phyloP scores from a whole-genome alignment of 495 filamentous ascomycete genomes.

The Beverwykella pulmonaria region DNA sequence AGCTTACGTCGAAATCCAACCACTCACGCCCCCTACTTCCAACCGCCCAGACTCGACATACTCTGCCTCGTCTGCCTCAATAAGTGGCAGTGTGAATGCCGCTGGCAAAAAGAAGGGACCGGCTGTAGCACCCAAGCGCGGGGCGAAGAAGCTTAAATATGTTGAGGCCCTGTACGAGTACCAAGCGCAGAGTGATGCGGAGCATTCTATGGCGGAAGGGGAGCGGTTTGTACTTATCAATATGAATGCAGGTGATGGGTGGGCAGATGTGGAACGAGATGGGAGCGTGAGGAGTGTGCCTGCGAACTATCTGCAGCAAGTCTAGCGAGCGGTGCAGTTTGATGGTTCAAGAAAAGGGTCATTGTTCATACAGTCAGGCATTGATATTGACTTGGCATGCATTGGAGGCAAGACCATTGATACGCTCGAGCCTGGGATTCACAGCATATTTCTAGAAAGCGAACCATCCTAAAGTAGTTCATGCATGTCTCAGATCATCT shows the following conservation, averaged over 20 bases:
- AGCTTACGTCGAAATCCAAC: conserved; percentile 68
- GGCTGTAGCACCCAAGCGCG: conserved; percentile 85
- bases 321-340: conserved; percentile 42
- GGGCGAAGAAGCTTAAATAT: conserved; percentile 93
- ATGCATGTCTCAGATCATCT: not conserved
- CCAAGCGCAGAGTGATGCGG: conserved; percentile 77
- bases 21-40: conserved; percentile 44
- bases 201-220: conserved; percentile 87
- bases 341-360: not conserved
- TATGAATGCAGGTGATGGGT: conserved; percentile 86
- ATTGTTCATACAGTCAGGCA: not conserved
- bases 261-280: conserved; percentile 92
- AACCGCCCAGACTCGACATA: conserved; percentile 65
- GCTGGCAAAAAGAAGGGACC: conserved; percentile 82
- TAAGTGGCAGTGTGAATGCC: conserved; percentile 37
- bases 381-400: not conserved
- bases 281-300: conserved; percentile 92
- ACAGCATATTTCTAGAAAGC: not conserved
- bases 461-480: not conserved
- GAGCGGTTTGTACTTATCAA: conserved; percentile 88
- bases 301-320: conserved; percentile 85
- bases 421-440: not conserved
- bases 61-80: conserved; percentile 52
- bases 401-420: not conserved
- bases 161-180: conserved; percentile 95